Conservation (phyloP, 495 filamentous ascomycete genomes). For the Jackrogersella multiformis region DNA sequence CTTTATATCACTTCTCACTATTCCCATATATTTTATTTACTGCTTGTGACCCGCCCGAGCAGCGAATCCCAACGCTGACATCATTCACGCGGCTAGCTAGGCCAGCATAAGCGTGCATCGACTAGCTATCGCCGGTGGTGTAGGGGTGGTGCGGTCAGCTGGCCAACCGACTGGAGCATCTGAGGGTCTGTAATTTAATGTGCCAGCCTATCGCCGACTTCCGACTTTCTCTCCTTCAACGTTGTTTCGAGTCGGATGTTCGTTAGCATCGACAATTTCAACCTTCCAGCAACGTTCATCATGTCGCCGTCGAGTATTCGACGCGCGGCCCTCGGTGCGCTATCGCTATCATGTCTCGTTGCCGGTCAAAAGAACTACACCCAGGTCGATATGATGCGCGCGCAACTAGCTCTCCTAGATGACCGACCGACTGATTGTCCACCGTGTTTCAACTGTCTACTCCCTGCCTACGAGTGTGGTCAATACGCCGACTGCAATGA, state of each 20-base stretch:
- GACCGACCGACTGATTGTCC: constrained; percentile 68
- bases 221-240: constrained; percentile 20
- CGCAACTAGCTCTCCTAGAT: constrained; percentile 60
- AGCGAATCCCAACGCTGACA: constrained; percentile 29
- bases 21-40: constrained; percentile 11
- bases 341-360: constrained; percentile 55
- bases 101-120: constrained; percentile 15
- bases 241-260: neutral
- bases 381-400: constrained; percentile 60
- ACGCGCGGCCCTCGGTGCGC: constrained; percentile 47
- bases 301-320: constrained; percentile 51
- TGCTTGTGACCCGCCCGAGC: constrained; percentile 23
- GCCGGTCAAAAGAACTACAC: constrained; percentile 57
- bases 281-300: constrained; percentile 32
- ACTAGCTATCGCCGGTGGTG: constrained; percentile 23
- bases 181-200: constrained; percentile 26
- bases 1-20: constrained; percentile 10
- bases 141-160: constrained; percentile 40
- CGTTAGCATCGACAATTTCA: constrained; percentile 16
- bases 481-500: constrained; percentile 88
- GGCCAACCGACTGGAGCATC: constrained; percentile 20
- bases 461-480: constrained; percentile 87
- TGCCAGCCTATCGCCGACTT: constrained; percentile 23
- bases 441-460: constrained; percentile 93
- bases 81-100: constrained; percentile 34